Base-by-base conservation (phyloP, 345 rosid genomes). In the Syzygium oleosum region DNA sequence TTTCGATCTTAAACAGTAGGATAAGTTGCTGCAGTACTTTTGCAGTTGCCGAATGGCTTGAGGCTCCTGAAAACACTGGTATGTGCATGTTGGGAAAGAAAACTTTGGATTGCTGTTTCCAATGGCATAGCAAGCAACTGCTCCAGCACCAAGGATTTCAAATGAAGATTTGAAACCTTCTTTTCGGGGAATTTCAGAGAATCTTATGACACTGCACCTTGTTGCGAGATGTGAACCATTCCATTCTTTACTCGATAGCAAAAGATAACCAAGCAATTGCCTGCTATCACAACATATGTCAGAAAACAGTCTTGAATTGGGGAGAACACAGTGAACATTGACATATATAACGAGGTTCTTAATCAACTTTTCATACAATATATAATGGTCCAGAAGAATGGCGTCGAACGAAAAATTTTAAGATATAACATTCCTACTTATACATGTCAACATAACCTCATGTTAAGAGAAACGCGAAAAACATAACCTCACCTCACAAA, bases 121-220 rank as follows among this genome's bases (percentile, higher is more conserved):
- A 85, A 92, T 90, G 14, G 93, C 95, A 94, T 96, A 92, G 93
- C 99, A 96, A 92, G 98, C 92, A 92, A 94, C 95, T 77, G 98
- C 93, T 87, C 94, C 98, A 80, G 98, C 98, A 86, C 98, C 96
- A 87, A 96, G 94, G 87, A 96, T 91, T 91, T 98, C 98, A 87
- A 90, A 85, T 59, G 97, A 93, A 3, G 95, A 93, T 93, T 89
- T 95, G 55, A 93, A 88, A 88, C 96, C 94, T 86, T 93, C 95
- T 87, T 90, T 93, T 85, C 89, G 89, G 52, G 87, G 68, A 92
- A 85, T 80, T 19, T 92, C 84, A 29, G 92, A 89, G 90, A 89
- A 86, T 77, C 91, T 92, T 58, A 92, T 51, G 84, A 88, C 58
- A 90, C 93, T 91, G 92, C 97, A 96, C 91, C 98, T 95, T 89